phyloP scores from a whole-genome alignment of 345 rosid genomes.

The Noccaea bulbosa region DNA sequence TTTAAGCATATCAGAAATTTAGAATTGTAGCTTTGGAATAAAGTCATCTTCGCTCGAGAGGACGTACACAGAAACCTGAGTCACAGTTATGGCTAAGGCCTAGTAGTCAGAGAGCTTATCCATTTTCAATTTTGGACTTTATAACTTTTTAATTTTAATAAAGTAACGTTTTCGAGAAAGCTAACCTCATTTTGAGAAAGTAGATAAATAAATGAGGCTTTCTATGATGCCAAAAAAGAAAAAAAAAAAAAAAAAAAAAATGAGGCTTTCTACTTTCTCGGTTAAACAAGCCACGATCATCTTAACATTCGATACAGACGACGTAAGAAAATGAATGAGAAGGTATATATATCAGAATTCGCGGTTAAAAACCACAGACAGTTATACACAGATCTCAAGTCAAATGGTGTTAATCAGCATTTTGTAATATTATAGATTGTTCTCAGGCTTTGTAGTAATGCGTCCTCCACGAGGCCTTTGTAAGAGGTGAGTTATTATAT shows the following conservation, averaged over 20 bases:
- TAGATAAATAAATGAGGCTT: too few relatives aligned
- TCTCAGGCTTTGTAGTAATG: constrained; percentile 43
- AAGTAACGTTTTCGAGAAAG: constrained; percentile 4
- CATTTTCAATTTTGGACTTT: constrained; percentile 3
- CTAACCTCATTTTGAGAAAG: constrained; percentile 15
- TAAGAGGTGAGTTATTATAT: constrained; percentile 45
- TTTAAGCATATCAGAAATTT: background rate
- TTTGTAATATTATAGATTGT: constrained; percentile 5
- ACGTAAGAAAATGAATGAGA: constrained; percentile 5
- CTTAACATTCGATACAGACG: constrained; percentile 6
- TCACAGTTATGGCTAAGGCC: constrained; percentile 25
- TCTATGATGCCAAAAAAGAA: too few relatives aligned
- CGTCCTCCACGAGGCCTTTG: constrained; percentile 67
- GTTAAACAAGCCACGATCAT: constrained; percentile 12
- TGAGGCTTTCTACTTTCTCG: too few relatives aligned
- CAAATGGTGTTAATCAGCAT: constrained; percentile 12
- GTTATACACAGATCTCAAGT: constrained; percentile 27
- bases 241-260: too few relatives aligned
- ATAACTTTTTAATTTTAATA: background rate
- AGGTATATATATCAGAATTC: constrained; percentile 5
- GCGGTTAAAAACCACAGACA: constrained; percentile 10
- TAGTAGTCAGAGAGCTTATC: constrained; percentile 32
- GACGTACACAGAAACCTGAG: constrained; percentile 34
- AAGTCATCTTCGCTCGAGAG: constrained; percentile 38
- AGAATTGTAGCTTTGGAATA: constrained; percentile 6